Evolutionary conservation across 129 eudicot species (phyloP).

Genomic region (Flaveria brownii): DNA sequence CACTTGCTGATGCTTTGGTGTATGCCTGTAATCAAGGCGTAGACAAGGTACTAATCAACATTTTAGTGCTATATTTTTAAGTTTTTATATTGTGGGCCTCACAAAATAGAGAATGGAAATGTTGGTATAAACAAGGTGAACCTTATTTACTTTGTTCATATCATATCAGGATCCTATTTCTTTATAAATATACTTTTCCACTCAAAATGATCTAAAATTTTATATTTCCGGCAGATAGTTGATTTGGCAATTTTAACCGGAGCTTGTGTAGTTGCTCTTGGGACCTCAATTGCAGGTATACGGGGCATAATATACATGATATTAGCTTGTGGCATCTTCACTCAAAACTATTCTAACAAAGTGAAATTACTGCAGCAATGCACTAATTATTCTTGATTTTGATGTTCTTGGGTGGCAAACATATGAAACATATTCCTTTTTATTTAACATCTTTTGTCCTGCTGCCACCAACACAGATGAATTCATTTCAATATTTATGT

Average conservation of each 20-base stretch:
- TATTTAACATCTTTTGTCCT: background rate
- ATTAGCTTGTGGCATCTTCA: background rate
- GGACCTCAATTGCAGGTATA: constrained; percentile 91
- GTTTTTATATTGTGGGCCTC: background rate
- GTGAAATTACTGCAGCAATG: background rate
- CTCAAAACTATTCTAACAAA: background rate
- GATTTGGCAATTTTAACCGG: constrained; percentile 96
- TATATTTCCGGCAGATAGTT: constrained; percentile 58
- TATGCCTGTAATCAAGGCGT: constrained; percentile 98
- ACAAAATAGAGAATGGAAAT: background rate
- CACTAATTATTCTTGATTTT: background rate
- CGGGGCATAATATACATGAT: background rate
- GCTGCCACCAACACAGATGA: background rate
- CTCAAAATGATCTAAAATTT: background rate
- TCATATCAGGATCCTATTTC: no score
- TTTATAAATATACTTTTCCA: background rate
- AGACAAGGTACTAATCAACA: constrained; percentile 65
- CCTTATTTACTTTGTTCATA: background rate
- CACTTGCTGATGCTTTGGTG: constrained; percentile 97
- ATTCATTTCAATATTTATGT: background rate
- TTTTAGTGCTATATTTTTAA: background rate
- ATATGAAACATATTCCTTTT: background rate
- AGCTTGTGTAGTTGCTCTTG: constrained; percentile 91
- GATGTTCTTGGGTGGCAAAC: constrained; percentile 3
- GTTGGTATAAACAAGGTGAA: background rate